Base-by-base conservation (phyloP, 352 stramenopile genomes). In the Blastocystis sp. region DNA sequence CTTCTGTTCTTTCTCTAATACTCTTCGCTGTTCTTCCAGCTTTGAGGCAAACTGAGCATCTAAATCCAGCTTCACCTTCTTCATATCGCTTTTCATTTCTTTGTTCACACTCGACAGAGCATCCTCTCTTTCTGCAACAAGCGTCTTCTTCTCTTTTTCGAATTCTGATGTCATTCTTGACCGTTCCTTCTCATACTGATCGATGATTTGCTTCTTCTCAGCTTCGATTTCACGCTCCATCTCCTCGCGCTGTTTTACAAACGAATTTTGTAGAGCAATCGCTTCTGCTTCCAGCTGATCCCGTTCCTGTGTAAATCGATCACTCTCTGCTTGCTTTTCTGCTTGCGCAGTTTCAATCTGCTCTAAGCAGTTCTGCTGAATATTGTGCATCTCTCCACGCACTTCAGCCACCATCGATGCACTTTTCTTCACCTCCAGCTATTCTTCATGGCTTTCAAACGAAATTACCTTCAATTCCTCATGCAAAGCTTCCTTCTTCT, bases 151-250 rank as follows among this genome's bases (percentile, higher is more conserved):
- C 45, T 80, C 39, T 37, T 80, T 80, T 53, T 80, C 70, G 43
- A 80, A 80, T 18, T 80, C 70, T 11, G 41, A 20, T 5, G 13
- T 13, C 70, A 80, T 54, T 53, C 64, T 62, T 26, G 70, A 8
- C 4, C 45, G 70, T 53, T 80, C 70, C 70, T 80, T 80, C 70
- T 80, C 70, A 39, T 80, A 80, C 54, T 80, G 70, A 59, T 59
- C 2, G 43, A 59, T 59, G 70, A 80, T 80, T 20, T 29, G 70
- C 54, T 63, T 23, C 54, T 80, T 80, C 54, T 80, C 70, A 23
- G 62, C 64, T 11, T 80, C 70, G 23, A 66, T 59, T 53, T 80
- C 70, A 15, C 13, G 41, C 45, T 80, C 70, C 29, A 63, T 15
- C 18, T 3, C 41, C 43, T 87, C 63, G 7, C 43, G 59, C 37